Evolutionary conservation across 306 rosid genomes (phyloP), one percentile per base, ranked within the genome.

Genomic region (Fragaria ananassa): DNA sequence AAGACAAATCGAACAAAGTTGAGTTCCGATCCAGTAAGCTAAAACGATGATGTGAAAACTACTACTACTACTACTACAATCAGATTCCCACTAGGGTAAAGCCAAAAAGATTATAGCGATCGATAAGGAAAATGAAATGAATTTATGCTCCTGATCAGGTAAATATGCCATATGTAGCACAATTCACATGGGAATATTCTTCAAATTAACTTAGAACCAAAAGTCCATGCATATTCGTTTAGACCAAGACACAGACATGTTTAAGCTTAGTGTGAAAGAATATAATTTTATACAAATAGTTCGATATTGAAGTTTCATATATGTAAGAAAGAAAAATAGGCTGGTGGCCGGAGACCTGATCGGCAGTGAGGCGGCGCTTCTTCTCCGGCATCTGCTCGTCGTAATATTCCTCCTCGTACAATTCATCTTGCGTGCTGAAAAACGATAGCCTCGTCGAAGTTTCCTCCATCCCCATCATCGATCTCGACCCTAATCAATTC

Each of bases 361-460:
- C 97, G 19, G 92, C 74, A 74, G 92, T 88, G 86, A 95, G 97
- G 78, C 99, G 97, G 82, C 96, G 97, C 79, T 95, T 95, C 91
- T 95, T 95, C 86, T 95, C 99, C 78, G 97, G 97, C 70, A 79
- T 72, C 89, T 92, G 99, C 66, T 90, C 96, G 73, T 92, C 97
- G 80, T 88, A 92, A 69, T 89, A 92, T 76, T 95, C 99, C 62
- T 95, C 97, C 41, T 92, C 97, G 75, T 70, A 90, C 72, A 95
- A 81, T 31, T 95, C 97, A 27, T 90, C 97, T 11, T 89, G 90
- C 4, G 92, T 90, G 91, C 90, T 87, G 81, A 92, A 95, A 77
- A 90, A 89, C 29, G 93, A 84, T 75, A 93, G 86, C 87, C 86
- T 87, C 88, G 87, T 90, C 5, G 96, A 89, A 81, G 82, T 84